Base-by-base conservation (phyloP, 2,329 filamentous ascomycete genomes). In the Cladosporium austrohemisphaericum region DNA sequence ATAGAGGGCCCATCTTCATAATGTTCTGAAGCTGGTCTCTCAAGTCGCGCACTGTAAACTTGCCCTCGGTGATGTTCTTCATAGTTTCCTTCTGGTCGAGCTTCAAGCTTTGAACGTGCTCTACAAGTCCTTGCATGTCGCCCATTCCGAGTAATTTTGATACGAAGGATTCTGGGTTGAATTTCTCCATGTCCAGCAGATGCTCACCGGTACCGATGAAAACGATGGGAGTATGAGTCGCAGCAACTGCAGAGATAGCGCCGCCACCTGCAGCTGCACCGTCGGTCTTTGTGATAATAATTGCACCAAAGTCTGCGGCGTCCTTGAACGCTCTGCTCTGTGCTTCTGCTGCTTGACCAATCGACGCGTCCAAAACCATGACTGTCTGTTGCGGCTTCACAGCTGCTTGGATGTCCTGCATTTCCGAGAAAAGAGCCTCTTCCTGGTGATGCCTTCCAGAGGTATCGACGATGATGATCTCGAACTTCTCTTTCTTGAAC, bases 1-100 rank as follows among this genome's bases (percentile, higher is more conserved):
- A 94, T 1, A 98, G 73, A 0, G 93, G 93, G 0, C 93, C 93
- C 93, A 98, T 97, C 74, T 98, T 98, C 90, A 97, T 96, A 64
- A 98, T 96, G 63, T 97, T 97, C 51, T 86, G 86, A 10, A 98
- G 82, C 66, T 98, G 94, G 66, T 98, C 93, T 16, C 93, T 83
- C 58, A 98, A 78, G 67, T 98, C 93, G 49, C 93, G 86, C 26
- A 98, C 80, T 0, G 93, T 95, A 70, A 97, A 98, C 55, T 96
- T 91, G 49, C 93, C 93, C 64, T 96, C 92, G 5, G 89, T 86
- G 57, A 98, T 94, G 73, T 98, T 92, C 76, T 98, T 98, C 78
- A 98, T 96, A 3, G 93, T 97, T 62, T 97, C 92, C 71, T 98
- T 97, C 59, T 96, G 93, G 69, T 97, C 91, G 41, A 96, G 80